phyloP scores from a whole-genome alignment of 306 rosid species.

The Luffa acutangula region DNA sequence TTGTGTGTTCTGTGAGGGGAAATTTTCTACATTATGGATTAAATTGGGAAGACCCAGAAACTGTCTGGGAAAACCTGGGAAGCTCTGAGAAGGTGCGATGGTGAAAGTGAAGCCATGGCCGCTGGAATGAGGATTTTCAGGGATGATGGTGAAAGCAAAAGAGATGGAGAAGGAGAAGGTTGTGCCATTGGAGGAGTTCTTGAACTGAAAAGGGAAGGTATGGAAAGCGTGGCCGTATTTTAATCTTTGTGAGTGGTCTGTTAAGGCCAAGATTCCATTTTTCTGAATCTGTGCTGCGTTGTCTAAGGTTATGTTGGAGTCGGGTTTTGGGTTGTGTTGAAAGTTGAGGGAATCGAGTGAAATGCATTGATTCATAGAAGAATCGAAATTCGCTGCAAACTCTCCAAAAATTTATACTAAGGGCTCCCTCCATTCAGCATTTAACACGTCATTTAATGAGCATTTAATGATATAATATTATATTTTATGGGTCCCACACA shows the following conservation, averaged over 20 bases:
- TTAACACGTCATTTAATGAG: too few relatives aligned
- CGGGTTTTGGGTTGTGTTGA: neutral
- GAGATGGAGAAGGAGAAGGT: constrained; percentile 9
- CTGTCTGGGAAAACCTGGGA: neutral
- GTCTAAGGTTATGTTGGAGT: neutral
- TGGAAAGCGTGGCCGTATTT: neutral
- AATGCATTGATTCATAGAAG: too few relatives aligned
- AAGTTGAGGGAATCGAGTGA: too few relatives aligned
- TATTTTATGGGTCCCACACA: too few relatives aligned
- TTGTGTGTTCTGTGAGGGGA: too few relatives aligned
- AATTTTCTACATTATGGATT: neutral
- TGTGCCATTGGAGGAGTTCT: neutral
- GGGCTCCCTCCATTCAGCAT: too few relatives aligned
- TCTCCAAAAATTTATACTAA: too few relatives aligned
- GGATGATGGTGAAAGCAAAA: neutral
- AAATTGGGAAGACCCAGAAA: neutral
- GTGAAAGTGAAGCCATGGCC: constrained; percentile 8
- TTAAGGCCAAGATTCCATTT: neutral
- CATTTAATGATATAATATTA: too few relatives aligned
- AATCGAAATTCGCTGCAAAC: too few relatives aligned
- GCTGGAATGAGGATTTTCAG: neutral
- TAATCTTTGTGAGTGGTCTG: neutral
- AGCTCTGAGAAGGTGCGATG: neutral
- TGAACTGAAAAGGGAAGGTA: neutral
- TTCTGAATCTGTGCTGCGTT: neutral